phyloP scores from a whole-genome alignment of 2,329 filamentous ascomycete genomes.

The Triangularia setosa region DNA sequence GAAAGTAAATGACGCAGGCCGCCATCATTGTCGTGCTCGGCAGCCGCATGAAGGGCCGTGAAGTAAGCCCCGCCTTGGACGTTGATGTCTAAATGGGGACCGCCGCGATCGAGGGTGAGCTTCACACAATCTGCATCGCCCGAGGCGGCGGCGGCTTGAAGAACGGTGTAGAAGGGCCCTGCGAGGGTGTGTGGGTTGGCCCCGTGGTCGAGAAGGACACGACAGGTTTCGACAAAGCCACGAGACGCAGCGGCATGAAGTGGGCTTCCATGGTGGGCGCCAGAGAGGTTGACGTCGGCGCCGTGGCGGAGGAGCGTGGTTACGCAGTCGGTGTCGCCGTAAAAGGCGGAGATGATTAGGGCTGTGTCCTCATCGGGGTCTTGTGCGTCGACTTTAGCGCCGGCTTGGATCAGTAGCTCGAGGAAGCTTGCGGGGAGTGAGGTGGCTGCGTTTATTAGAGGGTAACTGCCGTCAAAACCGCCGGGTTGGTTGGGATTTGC shows the following conservation, averaged over 20 bases:
- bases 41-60: conserved; percentile 10
- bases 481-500: conserved; percentile 11
- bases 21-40: conserved; percentile 6
- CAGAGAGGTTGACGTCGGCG: conserved; percentile 6
- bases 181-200: conserved; percentile 1
- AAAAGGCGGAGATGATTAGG: conserved; percentile 2
- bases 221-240: conserved; percentile 4
- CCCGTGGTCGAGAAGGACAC: conserved; percentile 11
- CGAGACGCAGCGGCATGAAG: conserved; percentile 11
- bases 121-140: background rate
- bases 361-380: conserved; percentile 10
- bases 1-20: conserved; percentile 6
- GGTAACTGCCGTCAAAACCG: conserved; percentile 5
- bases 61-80: background rate
- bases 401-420: background rate
- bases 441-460: background rate
- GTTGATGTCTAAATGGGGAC: background rate
- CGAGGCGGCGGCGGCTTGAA: conserved; percentile 8
- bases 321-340: conserved; percentile 7
- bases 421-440: conserved; percentile 2
- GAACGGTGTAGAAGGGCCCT: conserved; percentile 7
- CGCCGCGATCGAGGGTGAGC: background rate
- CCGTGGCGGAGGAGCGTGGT: conserved; percentile 5
- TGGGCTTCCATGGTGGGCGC: conserved; percentile 12
- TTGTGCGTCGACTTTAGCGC: conserved; percentile 3